Evolutionary conservation across 768 basidiomycete species (phyloP), one percentile per base, ranked within the genome.

Genomic region (Polyporus arcularius): DNA sequence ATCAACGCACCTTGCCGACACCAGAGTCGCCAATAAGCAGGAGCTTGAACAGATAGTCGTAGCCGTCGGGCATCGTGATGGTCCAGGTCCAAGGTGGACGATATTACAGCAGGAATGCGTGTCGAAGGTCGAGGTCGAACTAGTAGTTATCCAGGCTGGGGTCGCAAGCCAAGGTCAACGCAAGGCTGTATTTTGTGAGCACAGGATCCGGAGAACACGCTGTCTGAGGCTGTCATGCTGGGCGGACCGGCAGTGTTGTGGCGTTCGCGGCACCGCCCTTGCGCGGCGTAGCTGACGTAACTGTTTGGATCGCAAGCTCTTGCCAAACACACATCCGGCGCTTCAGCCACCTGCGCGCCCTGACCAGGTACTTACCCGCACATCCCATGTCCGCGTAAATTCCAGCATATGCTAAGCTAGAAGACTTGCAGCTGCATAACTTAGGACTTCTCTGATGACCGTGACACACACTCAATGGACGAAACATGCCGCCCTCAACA

Each of bases 11-110:
- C 84, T 94, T 94, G 75, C 92, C 92, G 61, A 98, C 96, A 76
- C 97, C 96, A 66, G 92, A 94, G 80, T 95, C 90, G 59, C 92
- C 93, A 69, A 94, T 95, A 78, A 95, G 90, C 68, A 95, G 87
- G 58, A 94, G 89, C 79, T 94, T 95, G 83, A 95, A 94, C 71
- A 95, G 91, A 72, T 89, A 94, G 80, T 95, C 93, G 86, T 94
- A 95, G 74, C 93, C 92, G 78, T 88, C 90, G 69, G 92, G 68
- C 70, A 71, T 71, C 26, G 18, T 57, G 16, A 11, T 16, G 21
- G 45, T 21, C 26, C 30, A 35, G n/a, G 38, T 42, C 3, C 2
- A 7, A 58, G 4, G 18, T 11, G 11, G 56, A 16, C 30, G 16
- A 15, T 7, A 21, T 15, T 15, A 43, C 16, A 43, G 9, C 15